Evolutionary conservation across 495 filamentous ascomycete species (phyloP), one percentile per base, ranked within the genome.

Genomic region (Penicillium paxilli): DNA sequence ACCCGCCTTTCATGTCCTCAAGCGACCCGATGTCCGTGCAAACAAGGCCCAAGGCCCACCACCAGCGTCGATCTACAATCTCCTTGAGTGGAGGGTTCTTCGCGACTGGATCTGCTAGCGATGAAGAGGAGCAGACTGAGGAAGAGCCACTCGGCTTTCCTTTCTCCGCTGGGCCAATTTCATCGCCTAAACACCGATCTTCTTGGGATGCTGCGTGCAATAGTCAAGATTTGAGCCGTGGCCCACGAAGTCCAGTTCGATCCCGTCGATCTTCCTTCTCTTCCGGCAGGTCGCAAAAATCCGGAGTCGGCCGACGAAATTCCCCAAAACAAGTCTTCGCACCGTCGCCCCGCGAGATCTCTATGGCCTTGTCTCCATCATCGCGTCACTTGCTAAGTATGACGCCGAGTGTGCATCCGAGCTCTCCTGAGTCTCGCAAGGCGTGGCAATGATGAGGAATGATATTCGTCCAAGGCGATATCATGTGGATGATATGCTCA

Each of bases 301-400:
- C 54, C 19, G 52, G 22, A 33, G 51, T 58, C 7, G 38, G 47
- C 32, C 57, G 23, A 42, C 47, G 49, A 44, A 42, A 2, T 28
- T 64, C 60, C 5, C 58, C 56, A 10, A 60, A 62, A 41, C 49
- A 61, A 55, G 50, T 28, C n/a, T 44, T 54, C 35, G 41, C 44
- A 8, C 40, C 58, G 23, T 57, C 57, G 35, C 51, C 57, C 41
- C 44, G 55, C 23, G 63, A 68, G 8, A 45, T 63, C 23, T 58
- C 60, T 14, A 65, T 61, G 48, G 62, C 68, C n/a, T 32, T 66
- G 20, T 66, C 70, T 16, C 62, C 68, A 5, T 64, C 67, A 0
- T 64, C 63, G 28, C 63, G 62, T 38, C 57, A 67, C 28, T 44
- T 56, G n/a, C 62, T 72, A 5, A 67, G 55, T 33, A 69, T 72